Percentiles rank a stretch among this genome's conserved stretches.
These are phyloP conservation scores for Leccinum pachyderme DNA, from an alignment of 1,284 basidiomycete species.

Conservation along the genomic window DNA sequence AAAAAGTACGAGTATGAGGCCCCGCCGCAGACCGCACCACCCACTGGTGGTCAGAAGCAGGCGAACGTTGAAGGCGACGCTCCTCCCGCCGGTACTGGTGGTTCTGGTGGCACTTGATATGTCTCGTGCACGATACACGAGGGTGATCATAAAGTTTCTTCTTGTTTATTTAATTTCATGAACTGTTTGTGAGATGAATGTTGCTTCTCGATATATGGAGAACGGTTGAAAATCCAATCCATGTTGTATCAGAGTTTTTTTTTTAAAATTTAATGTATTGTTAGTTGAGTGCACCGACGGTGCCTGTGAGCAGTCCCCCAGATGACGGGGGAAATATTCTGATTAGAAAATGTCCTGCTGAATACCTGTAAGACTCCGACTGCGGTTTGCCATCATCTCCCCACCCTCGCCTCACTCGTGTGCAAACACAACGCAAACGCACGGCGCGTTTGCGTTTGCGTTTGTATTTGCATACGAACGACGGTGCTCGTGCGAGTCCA, in stretches of 20 bases:
- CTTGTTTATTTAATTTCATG: neutral
- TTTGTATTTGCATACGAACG: too few relatives aligned
- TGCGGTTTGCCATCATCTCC: too few relatives aligned
- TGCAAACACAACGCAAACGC: too few relatives aligned
- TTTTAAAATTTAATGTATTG: neutral
- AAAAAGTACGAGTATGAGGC: conserved; percentile 9
- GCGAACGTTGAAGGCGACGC: neutral
- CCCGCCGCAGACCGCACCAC: neutral
- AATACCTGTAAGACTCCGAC: too few relatives aligned
- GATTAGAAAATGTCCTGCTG: too few relatives aligned
- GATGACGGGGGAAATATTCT: too few relatives aligned
- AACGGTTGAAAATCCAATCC: too few relatives aligned
- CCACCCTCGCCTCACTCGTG: too few relatives aligned
- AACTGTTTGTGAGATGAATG: neutral
- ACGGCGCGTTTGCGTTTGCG: too few relatives aligned
- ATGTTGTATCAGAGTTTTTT: neutral
- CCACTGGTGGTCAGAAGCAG: conserved; percentile 15
- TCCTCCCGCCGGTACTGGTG: neutral
- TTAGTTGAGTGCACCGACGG: neutral
- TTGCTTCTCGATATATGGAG: too few relatives aligned
- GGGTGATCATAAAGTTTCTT: neutral
- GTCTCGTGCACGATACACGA: neutral
- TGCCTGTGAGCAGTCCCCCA: neutral
- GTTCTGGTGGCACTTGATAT: conserved; percentile 12
- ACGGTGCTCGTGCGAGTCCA: too few relatives aligned